Conservation (phyloP, 1,284 basidiomycete genomes). For the Ceratobasidium sp. region DNA sequence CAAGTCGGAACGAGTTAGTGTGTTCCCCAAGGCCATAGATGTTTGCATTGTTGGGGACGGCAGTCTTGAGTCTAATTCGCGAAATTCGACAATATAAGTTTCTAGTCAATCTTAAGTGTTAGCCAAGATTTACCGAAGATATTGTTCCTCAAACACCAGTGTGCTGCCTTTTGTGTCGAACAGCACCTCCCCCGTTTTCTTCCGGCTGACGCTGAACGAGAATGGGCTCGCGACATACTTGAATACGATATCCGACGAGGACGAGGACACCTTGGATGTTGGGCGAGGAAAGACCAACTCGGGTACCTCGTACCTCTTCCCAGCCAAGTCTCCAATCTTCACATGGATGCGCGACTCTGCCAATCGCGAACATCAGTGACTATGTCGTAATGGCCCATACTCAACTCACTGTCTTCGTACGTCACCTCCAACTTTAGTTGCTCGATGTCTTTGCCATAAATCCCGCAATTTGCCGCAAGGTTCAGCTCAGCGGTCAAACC, state of each 20-base stretch:
- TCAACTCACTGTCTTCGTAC: slow-evolving; percentile 69
- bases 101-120: too few species aligned
- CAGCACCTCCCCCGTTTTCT: slow-evolving; percentile 66
- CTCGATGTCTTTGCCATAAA: slow-evolving; percentile 73
- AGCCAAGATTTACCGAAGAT: slow-evolving; percentile 75
- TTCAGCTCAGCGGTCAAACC: slow-evolving; percentile 51
- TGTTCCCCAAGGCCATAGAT: slow-evolving; percentile 84
- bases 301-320: slow-evolving; percentile 58
- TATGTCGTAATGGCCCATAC: slow-evolving; percentile 23
- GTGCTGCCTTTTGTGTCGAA: slow-evolving; percentile 74
- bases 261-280: slow-evolving; percentile 41
- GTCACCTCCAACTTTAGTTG: slow-evolving; percentile 71
- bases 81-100: too few species aligned
- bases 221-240: slow-evolving; percentile 75
- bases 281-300: slow-evolving; percentile 55
- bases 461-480: slow-evolving; percentile 73
- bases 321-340: slow-evolving; percentile 61
- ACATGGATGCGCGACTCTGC: slow-evolving; percentile 73
- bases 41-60: slow-evolving; percentile 67
- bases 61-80: slow-evolving; percentile 29
- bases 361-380: neutral
- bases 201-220: slow-evolving; percentile 73
- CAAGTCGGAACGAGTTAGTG: slow-evolving; percentile 71
- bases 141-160: slow-evolving; percentile 81
- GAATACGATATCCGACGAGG: slow-evolving; percentile 60